phyloP scores from a whole-genome alignment of 108 stramenopile genomes.

The Nitzschia palea region DNA sequence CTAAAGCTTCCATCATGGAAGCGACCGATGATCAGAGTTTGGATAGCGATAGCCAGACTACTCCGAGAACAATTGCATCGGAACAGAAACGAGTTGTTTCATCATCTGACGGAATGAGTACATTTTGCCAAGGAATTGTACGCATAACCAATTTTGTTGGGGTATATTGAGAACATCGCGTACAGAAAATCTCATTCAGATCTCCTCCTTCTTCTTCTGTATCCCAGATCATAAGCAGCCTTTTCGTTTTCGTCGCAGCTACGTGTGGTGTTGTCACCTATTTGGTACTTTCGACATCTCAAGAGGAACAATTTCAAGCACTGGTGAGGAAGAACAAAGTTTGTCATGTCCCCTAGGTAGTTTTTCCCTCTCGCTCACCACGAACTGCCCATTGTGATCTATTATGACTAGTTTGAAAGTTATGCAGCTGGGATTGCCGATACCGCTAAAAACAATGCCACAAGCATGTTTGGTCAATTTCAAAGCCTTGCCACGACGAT shows the following conservation, averaged over 20 bases:
- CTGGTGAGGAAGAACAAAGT: not conserved
- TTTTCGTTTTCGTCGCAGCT: not conserved
- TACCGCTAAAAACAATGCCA: conserved; percentile 29
- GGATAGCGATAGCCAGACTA: too few species aligned
- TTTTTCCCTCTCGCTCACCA: not conserved
- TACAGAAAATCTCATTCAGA: too few species aligned
- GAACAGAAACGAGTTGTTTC: too few species aligned
- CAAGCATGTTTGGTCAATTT: conserved; percentile 18
- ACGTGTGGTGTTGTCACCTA: conserved; percentile 7
- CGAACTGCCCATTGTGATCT: conserved; percentile 3
- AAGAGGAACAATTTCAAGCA: not conserved
- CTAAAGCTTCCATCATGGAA: too few species aligned
- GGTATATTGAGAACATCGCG: too few species aligned
- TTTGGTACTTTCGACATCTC: not conserved
- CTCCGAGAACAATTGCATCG: too few species aligned
- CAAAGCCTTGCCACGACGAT: conserved; percentile 22
- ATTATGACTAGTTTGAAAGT: conserved; percentile 14
- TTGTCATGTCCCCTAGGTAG: not conserved
- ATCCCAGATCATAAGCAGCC: too few species aligned
- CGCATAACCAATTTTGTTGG: too few species aligned
- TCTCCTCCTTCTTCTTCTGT: too few species aligned
- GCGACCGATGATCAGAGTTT: too few species aligned
- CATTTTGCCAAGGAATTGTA: too few species aligned
- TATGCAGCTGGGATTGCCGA: conserved; percentile 17
- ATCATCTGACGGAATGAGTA: too few species aligned